Evolutionary conservation across 2,329 filamentous ascomycete genomes (phyloP), one percentile per base, ranked within the genome.

Genomic region (Fusarium equiseti): DNA sequence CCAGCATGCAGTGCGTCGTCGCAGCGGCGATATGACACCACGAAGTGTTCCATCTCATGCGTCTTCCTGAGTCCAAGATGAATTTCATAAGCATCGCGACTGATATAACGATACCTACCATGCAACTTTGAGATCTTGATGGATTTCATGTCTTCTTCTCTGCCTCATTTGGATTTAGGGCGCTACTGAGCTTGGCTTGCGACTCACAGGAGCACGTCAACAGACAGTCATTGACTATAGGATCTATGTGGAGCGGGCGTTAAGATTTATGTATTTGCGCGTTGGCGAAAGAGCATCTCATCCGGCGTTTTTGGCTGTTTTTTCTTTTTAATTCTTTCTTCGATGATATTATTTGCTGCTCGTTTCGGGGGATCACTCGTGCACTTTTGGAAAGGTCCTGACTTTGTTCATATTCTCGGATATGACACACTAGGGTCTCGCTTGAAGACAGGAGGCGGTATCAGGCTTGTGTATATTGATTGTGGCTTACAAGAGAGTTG

Each of bases 1-100:
- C 63, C 80, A 84, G 63, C 79, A 79, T 45, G 73, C 82, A 46
- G 73, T 79, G 29, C 83, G 84, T 49, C 83, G 85, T 63, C 84
- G 86, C 65, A 89, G 87, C 76, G 87, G 86, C 55, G 87, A 89
- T 53, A 79, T 85, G 55, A 86, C 85, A 63, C 85, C 87, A 45
- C 85, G 87, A 50, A 88, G 87, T 76, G 80, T 87, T 43, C 84
- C 85, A 29, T 84, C 82, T 15, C 81, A 85, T 68, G 79, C 81
- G 55, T 85, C 83, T 45, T 76, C 78, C 12, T 81, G 60, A 66
- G 24, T 46, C 27, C 62, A 44, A 42, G 26, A 55, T 29, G 53
- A 46, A 57, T 35, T 38, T 52, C 20, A 52, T 57, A 65, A 56
- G 40, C 55, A 38, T 62, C 40, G 43, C 64, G 52, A 58, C 64